Evolutionary conservation across 345 rosid species (phyloP), one percentile per base, ranked within the genome.

Genomic region (Moricandia arvensis): DNA sequence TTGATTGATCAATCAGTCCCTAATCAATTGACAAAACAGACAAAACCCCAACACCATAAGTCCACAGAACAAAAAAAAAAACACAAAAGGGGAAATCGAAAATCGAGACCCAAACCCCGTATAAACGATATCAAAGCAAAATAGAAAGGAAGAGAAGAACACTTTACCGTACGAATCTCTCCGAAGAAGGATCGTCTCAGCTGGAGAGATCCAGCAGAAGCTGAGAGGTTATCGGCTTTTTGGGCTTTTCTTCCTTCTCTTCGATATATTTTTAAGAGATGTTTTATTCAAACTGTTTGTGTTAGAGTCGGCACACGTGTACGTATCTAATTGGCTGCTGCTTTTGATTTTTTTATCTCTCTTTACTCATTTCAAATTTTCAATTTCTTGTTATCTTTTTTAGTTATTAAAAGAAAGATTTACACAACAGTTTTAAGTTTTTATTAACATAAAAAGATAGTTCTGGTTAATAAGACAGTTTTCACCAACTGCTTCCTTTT

Each of bases 151-250:
- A 53, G 17, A 72, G 69, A 60, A 21, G 45, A 10, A 38, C 0
- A 1, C 0, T 12, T 67, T 78, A 72, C 81, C 73, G 63, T n/a
- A 67, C 16, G 77, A 78, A 66, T 72, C 73, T 59, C 73, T 51
- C 73, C 41, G 58, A 72, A 66, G 47, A 66, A 59, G 80, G 75
- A 77, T 77, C 38, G 55, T 35, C 11, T 38, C 76, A 71, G 75
- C 80, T 70, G 75, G 80, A 77, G 75, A 77, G 81, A 78, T 73
- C 81, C 81, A 78, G 81, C 81, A 29, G 31, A 2, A 29, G 31
- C 31, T 29, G 31, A 29, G 31, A 29, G 31, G 31, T 29, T 2
- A 29, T 29, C 31, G 31, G 2, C 31, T 21, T 21, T 21, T 21
- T 21, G 24, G 24, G 24, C 24, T 21, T 21, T 21, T 21, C 2